Evolutionary conservation across 2,329 filamentous ascomycete species (phyloP).

Genomic region (Thielaviopsis cerberus): DNA sequence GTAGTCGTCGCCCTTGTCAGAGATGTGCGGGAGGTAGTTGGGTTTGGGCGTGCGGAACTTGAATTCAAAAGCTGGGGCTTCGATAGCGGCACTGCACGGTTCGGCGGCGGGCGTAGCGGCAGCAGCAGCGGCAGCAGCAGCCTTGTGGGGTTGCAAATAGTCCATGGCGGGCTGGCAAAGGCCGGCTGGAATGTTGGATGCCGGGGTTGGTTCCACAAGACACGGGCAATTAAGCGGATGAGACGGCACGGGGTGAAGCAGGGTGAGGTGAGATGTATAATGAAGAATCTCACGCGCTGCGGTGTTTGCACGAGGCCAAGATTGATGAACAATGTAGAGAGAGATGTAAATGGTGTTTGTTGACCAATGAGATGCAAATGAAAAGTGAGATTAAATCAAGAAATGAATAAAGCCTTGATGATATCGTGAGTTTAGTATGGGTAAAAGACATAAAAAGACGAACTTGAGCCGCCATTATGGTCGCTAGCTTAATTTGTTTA

Average conservation of each 20-base stretch:
- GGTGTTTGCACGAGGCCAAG: neutral
- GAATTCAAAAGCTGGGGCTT: slow-evolving; percentile 23
- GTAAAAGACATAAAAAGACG: neutral
- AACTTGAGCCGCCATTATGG: neutral
- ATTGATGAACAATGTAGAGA: neutral
- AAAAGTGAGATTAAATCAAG: neutral
- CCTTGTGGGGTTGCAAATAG: neutral
- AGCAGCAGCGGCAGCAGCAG: neutral
- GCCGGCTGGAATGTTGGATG: neutral
- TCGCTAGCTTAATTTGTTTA: neutral
- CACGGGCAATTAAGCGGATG: neutral
- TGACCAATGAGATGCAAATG: neutral
- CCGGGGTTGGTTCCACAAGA: neutral
- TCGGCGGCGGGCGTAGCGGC: slow-evolving; percentile 9
- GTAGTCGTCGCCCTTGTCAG: slow-evolving; percentile 31
- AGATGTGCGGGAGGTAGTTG: slow-evolving; percentile 40
- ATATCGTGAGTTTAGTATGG: neutral
- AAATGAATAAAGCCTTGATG: too few relatives aligned
- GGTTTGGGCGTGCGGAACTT: slow-evolving; percentile 36
- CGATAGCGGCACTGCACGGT: slow-evolving; percentile 18
- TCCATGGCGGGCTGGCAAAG: neutral
- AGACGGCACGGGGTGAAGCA: neutral
- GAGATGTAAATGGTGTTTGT: neutral
- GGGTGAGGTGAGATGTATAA: neutral
- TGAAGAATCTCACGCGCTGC: neutral